Conservation (phyloP, 75 land plant genomes). For the Isoetes taiwanensis region DNA sequence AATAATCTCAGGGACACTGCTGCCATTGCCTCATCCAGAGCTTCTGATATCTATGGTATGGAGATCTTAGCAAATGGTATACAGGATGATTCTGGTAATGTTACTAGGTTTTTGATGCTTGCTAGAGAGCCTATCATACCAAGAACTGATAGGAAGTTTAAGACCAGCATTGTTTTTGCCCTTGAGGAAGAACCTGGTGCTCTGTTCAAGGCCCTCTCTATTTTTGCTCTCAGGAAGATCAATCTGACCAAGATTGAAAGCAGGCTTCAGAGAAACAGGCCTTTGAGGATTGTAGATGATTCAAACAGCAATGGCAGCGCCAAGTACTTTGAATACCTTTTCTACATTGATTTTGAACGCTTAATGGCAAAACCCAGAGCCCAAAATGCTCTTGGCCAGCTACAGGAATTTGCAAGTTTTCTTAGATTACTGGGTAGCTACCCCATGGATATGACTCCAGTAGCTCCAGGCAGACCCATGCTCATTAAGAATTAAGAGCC, state of each 20-base stretch:
- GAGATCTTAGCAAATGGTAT: conserved; percentile 32
- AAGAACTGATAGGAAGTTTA: conserved; percentile 38
- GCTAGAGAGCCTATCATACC: conserved; percentile 52
- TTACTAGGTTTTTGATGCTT: conserved; percentile 62
- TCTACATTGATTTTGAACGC: conserved; percentile 37
- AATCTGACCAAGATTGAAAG: conserved; percentile 42
- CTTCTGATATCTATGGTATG: conserved; percentile 37
- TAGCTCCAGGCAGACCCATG: too few species aligned
- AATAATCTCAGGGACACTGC: conserved; percentile 33
- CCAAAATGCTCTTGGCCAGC: conserved; percentile 28
- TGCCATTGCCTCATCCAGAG: conserved; percentile 26
- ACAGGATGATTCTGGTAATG: conserved; percentile 30
- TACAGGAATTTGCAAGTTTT: conserved; percentile 13
- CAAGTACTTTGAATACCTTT: conserved; percentile 36
- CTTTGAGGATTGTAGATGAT: conserved; percentile 30
- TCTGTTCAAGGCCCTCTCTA: conserved; percentile 36
- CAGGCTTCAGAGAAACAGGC: conserved; percentile 29
- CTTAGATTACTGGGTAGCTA: conserved; percentile 26
- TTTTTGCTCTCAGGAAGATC: conserved; percentile 33
- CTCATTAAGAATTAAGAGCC: too few species aligned
- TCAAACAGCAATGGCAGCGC: conserved; percentile 25
- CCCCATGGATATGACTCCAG: conserved; percentile 18
- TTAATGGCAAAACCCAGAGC: conserved; percentile 34
- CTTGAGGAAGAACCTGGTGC: conserved; percentile 30
- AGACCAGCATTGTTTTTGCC: conserved; percentile 46